These are phyloP conservation scores for Dacryopinax primogenitus DNA, from an alignment of 768 basidiomycete species.

Conservation along the genomic window DNA sequence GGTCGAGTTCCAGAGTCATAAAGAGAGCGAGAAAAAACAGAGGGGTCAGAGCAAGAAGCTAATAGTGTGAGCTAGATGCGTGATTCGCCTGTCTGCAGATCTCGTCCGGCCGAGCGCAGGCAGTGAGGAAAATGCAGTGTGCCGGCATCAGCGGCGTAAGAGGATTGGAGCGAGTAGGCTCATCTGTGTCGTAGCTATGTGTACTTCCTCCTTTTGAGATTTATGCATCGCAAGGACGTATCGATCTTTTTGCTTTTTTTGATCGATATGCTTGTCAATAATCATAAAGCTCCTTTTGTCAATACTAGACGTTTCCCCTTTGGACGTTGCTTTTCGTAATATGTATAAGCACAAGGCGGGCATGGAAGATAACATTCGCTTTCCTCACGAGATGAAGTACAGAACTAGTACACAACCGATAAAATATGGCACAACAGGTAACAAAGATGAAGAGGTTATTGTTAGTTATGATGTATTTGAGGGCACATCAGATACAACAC, in stretches of 20 bases:
- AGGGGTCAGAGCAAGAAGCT: slow-evolving; percentile 45
- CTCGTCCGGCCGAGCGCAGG: neutral
- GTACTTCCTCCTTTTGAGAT: slow-evolving; percentile 6
- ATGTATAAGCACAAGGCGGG: no score
- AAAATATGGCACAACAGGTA: no score
- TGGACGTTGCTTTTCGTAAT: no score
- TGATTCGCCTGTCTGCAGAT: neutral
- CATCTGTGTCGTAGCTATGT: slow-evolving; percentile 8
- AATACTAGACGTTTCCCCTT: no score
- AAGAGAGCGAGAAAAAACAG: slow-evolving; percentile 90
- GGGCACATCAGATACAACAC: no score
- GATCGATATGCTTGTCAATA: slow-evolving; percentile 9
- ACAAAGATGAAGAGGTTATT: no score
- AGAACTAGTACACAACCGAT: no score
- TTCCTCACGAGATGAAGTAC: no score
- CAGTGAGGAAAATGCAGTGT: neutral
- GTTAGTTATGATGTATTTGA: no score
- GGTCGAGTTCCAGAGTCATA: slow-evolving; percentile 88
- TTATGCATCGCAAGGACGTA: slow-evolving; percentile 6
- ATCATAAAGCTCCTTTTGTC: neutral
- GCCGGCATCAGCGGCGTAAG: neutral
- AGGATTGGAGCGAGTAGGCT: neutral
- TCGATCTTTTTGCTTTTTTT: neutral
- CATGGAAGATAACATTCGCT: no score
- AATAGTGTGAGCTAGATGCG: slow-evolving; percentile 12